Conservation (phyloP, 441 rosid genomes). For the Adansonia gregorii region DNA sequence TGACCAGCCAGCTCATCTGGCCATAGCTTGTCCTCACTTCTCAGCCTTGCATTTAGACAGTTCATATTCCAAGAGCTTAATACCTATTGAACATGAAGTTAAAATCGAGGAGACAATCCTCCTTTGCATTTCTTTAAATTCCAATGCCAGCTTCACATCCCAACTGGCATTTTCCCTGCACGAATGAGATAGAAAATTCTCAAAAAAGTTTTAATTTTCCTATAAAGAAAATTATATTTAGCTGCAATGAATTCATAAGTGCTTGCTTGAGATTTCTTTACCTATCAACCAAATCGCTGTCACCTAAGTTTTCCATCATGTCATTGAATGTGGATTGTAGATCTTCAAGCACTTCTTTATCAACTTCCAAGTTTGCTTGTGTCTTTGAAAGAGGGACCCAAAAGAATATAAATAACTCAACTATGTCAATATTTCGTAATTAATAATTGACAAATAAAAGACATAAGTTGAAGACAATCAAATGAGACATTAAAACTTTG, state of each 20-base stretch:
- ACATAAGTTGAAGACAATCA: not conserved
- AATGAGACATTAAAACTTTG: not conserved
- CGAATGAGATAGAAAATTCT: not conserved
- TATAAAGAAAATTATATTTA: not conserved
- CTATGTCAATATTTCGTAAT: not conserved
- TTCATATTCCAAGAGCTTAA: constrained; percentile 55
- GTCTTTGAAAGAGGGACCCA: constrained; percentile 42
- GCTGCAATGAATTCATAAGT: constrained; percentile 20
- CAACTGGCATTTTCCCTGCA: constrained; percentile 53
- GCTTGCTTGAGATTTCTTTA: constrained; percentile 31
- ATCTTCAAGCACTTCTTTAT: constrained; percentile 66
- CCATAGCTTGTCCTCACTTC: constrained; percentile 25
- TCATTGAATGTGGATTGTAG: constrained; percentile 57
- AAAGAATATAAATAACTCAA: not conserved
- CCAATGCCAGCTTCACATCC: constrained; percentile 71
- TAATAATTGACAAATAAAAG: constrained; percentile 6
- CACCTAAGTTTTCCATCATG: constrained; percentile 74
- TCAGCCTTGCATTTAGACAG: constrained; percentile 33
- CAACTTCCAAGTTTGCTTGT: constrained; percentile 56
- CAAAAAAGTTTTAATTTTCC: not conserved
- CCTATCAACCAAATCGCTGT: constrained; percentile 48
- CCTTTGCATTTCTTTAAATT: constrained; percentile 58
- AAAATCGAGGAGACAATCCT: constrained; percentile 70
- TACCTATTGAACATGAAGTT: constrained; percentile 67
- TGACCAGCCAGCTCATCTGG: constrained; percentile 12